Percentiles rank a stretch among this genome's conserved stretches.
These are phyloP conservation scores for Aeminium ludgeri DNA, from an alignment of 495 filamentous ascomycete species.

Conservation along the genomic window DNA sequence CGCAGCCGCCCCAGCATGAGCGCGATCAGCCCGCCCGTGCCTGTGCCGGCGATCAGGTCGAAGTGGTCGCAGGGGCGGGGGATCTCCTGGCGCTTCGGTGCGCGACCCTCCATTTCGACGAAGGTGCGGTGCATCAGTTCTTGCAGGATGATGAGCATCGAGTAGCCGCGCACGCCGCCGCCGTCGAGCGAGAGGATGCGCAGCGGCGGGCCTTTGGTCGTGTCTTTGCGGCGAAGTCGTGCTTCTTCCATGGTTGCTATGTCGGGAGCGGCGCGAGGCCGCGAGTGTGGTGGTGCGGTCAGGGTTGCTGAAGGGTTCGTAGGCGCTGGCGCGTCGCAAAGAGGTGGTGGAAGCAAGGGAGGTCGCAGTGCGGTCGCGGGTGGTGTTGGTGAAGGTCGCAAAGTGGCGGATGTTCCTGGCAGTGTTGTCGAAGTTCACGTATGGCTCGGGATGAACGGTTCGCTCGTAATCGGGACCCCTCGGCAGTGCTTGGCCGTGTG, in stretches of 20 bases:
- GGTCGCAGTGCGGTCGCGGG: too few species aligned
- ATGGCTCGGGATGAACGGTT: too few species aligned
- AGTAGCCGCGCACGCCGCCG: conserved; percentile 91
- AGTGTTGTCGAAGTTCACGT: too few species aligned
- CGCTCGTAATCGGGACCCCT: too few species aligned
- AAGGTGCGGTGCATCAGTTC: conserved; percentile 91
- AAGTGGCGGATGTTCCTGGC: too few species aligned
- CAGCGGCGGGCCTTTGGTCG: conserved; percentile 82
- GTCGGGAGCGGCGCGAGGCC: conserved; percentile 6
- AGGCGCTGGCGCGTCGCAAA: too few species aligned
- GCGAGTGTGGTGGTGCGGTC: background rate
- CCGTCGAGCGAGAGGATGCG: conserved; percentile 89
- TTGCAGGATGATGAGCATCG: conserved; percentile 86
- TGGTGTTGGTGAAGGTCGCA: too few species aligned
- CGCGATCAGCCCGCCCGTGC: conserved; percentile 87
- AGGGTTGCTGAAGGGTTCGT: too few species aligned
- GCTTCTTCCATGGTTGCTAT: conserved; percentile 12
- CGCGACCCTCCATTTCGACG: conserved; percentile 67
- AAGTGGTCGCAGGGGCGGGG: conserved; percentile 98
- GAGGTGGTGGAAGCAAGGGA: too few species aligned
- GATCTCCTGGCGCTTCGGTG: conserved; percentile 70
- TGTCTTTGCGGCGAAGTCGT: conserved; percentile 61
- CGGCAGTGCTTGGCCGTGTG: too few species aligned
- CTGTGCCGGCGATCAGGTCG: conserved; percentile 86
- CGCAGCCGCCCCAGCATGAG: conserved; percentile 89